Conservation (phyloP, 129 eudicot species). For the Flaveria robusta region DNA sequence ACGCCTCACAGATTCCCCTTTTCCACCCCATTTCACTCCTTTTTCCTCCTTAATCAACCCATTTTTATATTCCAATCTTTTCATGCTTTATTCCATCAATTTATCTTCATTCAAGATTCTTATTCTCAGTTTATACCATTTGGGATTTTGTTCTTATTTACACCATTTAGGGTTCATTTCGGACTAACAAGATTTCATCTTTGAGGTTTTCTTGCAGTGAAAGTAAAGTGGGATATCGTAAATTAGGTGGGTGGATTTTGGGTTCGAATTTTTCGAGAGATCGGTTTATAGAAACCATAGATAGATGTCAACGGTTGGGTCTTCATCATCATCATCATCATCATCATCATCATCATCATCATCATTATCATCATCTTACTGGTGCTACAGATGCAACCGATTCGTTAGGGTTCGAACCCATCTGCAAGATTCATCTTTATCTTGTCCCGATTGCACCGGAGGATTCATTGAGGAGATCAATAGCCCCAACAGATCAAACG, state of each 20-base stretch:
- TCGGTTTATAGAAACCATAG: background rate
- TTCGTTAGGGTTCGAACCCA: slow-evolving; percentile 54
- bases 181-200: background rate
- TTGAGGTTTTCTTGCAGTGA: background rate
- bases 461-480: slow-evolving; percentile 76
- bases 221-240: too few relatives aligned
- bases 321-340: slow-evolving; percentile 45
- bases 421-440: slow-evolving; percentile 46
- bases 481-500: background rate
- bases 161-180: slow-evolving; percentile 17
- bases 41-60: background rate
- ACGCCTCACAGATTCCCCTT: slow-evolving; percentile 36
- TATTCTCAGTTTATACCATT: slow-evolving; percentile 13
- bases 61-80: background rate
- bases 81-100: slow-evolving; percentile 20
- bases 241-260: too few relatives aligned
- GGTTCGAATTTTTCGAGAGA: too few relatives aligned
- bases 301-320: slow-evolving; percentile 57
- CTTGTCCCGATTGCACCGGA: slow-evolving; percentile 79
- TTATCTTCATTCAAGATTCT: slow-evolving; percentile 35
- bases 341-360: too few relatives aligned
- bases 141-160: background rate
- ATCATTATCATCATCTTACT: slow-evolving; percentile 42
- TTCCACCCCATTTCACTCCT: slow-evolving; percentile 10
- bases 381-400: slow-evolving; percentile 94